Evolutionary conservation across 1,139 yeast species (phyloP), one percentile per base, ranked within the genome.

Genomic region (Suhomyces ambrosiae): DNA sequence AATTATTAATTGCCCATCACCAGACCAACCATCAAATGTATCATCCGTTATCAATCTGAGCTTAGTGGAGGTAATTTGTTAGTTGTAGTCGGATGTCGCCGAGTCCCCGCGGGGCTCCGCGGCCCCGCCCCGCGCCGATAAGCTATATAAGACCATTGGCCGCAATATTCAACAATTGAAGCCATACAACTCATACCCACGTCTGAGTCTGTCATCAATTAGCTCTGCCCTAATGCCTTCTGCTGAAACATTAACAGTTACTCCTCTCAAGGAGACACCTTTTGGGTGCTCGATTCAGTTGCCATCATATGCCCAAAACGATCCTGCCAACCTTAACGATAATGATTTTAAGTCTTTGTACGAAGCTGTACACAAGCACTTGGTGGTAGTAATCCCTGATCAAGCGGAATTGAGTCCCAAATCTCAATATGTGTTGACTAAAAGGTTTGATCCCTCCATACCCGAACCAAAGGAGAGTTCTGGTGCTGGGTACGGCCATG

Each of bases 371-470:
- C 80, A 80, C 51, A 73, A 72, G 11, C 65, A 86, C 57, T 74
- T 85, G 42, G 95, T 87, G 22, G 70, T 85, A 22, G 82, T 86
- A 16, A 76, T 87, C 41, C 92, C 92, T 30, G 70, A 71, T 31
- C 92, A 84, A 60, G 80, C 71, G 15, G 65, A 77, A 7, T 71
- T 87, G 35, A 48, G 80, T 2, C 94, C 96, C 23, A 71, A 76
- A 41, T 81, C 89, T 2, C 96, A 87, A 61, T 86, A 83, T 59
- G 60, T 71, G 23, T 70, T 87, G 38, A 87, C 95, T 23, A 76
- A 80, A 48, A 73, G 86, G 50, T 83, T 86, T 54, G 95, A 86
- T 54, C 88, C 92, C 23, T 65, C 86, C 5, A 79, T 87, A 42
- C 74, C 75, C 3, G 71, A 64, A 40, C 70, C 74, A 16, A 68